A percentile compares a stretch with the other conserved stretches of the same genome.
These are phyloP conservation scores for Metschnikowia lunata DNA, from an alignment of 805 yeast genomes.

Conservation along the genomic window DNA sequence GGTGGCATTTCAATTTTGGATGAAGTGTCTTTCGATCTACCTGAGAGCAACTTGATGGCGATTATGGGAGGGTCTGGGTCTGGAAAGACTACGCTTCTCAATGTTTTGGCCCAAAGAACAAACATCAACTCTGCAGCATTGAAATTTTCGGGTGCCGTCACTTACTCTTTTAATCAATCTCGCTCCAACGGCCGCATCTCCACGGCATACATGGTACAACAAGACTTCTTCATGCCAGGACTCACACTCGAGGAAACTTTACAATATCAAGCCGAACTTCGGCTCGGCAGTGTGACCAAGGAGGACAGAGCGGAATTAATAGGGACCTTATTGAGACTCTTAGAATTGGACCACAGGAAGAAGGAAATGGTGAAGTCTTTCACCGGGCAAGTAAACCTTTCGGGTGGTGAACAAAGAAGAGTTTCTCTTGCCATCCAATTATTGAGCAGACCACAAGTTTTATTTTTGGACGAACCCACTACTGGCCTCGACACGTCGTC, in stretches of 20 bases:
- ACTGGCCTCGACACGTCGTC: slow-evolving; percentile 82
- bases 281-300: slow-evolving; percentile 48
- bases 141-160: slow-evolving; percentile 39
- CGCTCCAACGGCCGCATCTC: slow-evolving; percentile 17
- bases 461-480: slow-evolving; percentile 84
- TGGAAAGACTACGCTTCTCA: slow-evolving; percentile 78
- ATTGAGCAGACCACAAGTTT: slow-evolving; percentile 67
- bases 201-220: slow-evolving; percentile 69
- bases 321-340: slow-evolving; percentile 53
- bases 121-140: slow-evolving; percentile 38
- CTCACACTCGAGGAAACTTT: slow-evolving; percentile 71
- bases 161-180: slow-evolving; percentile 20
- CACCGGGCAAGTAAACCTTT: slow-evolving; percentile 53
- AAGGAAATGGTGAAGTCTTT: slow-evolving; percentile 52
- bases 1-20: slow-evolving; percentile 24
- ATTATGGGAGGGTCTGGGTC: slow-evolving; percentile 87
- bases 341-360: slow-evolving; percentile 63
- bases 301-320: slow-evolving; percentile 48
- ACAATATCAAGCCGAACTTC: slow-evolving; percentile 63
- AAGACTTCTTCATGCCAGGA: slow-evolving; percentile 67
- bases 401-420: slow-evolving; percentile 84
- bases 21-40: slow-evolving; percentile 55
- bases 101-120: slow-evolving; percentile 55
- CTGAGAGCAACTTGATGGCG: slow-evolving; percentile 63
- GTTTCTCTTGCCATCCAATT: slow-evolving; percentile 75